phyloP scores from a whole-genome alignment of 306 rosid genomes.

The Rosa rugosa region DNA sequence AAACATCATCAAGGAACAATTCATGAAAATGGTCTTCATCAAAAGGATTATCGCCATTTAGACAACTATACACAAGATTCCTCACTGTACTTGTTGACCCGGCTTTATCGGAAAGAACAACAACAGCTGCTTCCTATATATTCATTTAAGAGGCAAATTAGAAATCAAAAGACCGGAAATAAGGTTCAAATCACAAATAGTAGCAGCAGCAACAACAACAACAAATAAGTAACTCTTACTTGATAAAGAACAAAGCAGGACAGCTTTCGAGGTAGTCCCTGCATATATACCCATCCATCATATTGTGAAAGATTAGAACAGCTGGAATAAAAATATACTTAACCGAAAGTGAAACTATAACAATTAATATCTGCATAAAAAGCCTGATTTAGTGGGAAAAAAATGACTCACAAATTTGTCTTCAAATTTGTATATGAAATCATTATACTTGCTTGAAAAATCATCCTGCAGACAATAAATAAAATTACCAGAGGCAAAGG shows the following conservation, averaged over 20 bases:
- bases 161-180: not conserved
- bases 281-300: not conserved
- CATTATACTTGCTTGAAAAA: too few species aligned
- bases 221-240: not conserved
- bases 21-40: not conserved
- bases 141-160: not conserved
- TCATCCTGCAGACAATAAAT: not conserved
- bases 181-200: not conserved
- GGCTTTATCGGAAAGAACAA: not conserved
- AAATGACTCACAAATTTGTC: not conserved
- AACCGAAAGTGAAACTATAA: too few species aligned
- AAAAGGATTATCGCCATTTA: not conserved
- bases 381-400: not conserved
- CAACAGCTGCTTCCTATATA: not conserved
- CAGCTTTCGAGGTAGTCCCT: not conserved
- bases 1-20: not conserved
- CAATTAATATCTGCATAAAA: too few species aligned
- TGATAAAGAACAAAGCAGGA: not conserved
- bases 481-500: not conserved
- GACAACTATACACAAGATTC: not conserved
- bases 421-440: too few species aligned
- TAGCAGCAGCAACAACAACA: too few species aligned
- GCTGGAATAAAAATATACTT: too few species aligned
- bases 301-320: not conserved
- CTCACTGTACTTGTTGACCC: not conserved